Evolutionary conservation across 164 flowering plant genomes (phyloP).

Genomic region (Chloranthus sessilifolius): DNA sequence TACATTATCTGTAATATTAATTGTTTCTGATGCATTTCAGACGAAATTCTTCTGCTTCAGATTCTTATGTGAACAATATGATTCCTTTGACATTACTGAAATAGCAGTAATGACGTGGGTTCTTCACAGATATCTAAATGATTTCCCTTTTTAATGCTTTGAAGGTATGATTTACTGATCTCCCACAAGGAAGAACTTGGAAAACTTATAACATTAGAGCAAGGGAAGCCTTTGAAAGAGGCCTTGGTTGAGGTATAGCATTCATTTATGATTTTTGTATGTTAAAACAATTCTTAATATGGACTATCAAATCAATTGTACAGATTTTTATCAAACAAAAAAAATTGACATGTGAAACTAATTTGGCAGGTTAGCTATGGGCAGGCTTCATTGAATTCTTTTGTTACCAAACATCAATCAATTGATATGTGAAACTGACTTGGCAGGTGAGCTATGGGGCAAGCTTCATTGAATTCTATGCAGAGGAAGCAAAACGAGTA

Average conservation of each 20-base stretch:
- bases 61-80: no score
- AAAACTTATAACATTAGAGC: slow-evolving; percentile 94
- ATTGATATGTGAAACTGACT: not conserved
- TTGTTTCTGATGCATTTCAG: no score
- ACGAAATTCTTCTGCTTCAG: no score
- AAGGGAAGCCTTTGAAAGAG: slow-evolving; percentile 95
- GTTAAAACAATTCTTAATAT: not conserved
- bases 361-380: no score
- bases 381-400: not conserved
- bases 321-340: no score
- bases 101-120: no score
- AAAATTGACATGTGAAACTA: no score
- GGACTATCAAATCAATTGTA: no score
- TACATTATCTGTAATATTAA: no score
- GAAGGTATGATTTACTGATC: slow-evolving; percentile 81
- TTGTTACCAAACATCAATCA: not conserved
- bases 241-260: slow-evolving; percentile 84
- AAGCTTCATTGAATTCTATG: slow-evolving; percentile 78
- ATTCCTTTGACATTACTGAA: no score
- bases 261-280: slow-evolving; percentile 3
- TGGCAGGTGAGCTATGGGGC: slow-evolving; percentile 81
- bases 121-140: slow-evolving; percentile 1
- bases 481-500: slow-evolving; percentile 93
- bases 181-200: slow-evolving; percentile 88
- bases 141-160: slow-evolving; percentile 7